Evolutionary conservation across 108 stramenopile species (phyloP).

Genomic region (Craspedostauros australis): DNA sequence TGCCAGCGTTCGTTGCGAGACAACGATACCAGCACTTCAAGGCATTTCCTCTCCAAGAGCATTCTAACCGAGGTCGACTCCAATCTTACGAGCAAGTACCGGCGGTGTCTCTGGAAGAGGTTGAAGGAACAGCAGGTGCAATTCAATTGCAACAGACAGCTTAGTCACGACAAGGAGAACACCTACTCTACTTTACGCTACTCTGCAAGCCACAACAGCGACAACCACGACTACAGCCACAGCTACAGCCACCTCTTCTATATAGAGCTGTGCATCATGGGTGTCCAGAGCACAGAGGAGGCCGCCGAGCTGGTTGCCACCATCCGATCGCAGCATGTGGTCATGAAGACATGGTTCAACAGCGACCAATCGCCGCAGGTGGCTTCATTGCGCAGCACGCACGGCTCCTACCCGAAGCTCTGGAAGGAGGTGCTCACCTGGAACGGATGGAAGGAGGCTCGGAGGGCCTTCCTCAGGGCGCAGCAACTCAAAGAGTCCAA

Average conservation of each 20-base stretch:
- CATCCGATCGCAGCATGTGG: conserved; percentile 68
- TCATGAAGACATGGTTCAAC: conserved; percentile 82
- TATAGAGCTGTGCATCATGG: conserved; percentile 1
- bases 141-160: too few species aligned
- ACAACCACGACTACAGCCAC: too few species aligned
- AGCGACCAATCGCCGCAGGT: conserved; percentile 14
- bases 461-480: conserved; percentile 45
- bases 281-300: conserved; percentile 46
- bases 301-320: conserved; percentile 78
- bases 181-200: too few species aligned
- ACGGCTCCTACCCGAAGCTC: conserved; percentile 68
- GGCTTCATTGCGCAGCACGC: conserved; percentile 31
- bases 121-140: too few species aligned
- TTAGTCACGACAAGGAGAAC: too few species aligned
- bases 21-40: too few species aligned
- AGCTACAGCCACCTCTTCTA: neutral
- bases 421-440: conserved; percentile 83
- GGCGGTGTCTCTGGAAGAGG: too few species aligned
- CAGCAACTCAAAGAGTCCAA: conserved; percentile 7
- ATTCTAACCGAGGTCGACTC: too few species aligned
- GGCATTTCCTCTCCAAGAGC: too few species aligned
- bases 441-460: conserved; percentile 80
- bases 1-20: too few species aligned
- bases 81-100: too few species aligned
- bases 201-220: too few species aligned